phyloP scores from a whole-genome alignment of 257 asterid genomes.

The Forsythia viridissima region DNA sequence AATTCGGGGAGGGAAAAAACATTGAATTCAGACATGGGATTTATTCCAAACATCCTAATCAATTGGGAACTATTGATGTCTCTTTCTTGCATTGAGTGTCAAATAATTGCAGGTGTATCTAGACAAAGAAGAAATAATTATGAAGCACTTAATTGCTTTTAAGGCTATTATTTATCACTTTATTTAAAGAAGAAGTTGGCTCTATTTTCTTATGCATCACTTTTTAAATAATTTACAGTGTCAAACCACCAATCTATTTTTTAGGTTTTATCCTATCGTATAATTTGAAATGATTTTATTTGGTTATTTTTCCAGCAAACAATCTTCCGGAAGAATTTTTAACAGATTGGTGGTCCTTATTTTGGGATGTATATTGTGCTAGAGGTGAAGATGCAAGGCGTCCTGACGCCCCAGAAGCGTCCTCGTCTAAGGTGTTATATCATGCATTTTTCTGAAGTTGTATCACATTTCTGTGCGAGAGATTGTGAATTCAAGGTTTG shows the following conservation, averaged over 20 bases:
- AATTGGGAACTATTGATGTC: neutral
- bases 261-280: neutral
- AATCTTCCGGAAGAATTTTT: conserved; percentile 42
- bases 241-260: too few relatives aligned
- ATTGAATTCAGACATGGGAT: neutral
- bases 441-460: neutral
- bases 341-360: conserved; percentile 51
- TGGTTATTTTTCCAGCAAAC: conserved; percentile 23
- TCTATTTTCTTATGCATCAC: neutral
- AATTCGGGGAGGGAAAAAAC: neutral
- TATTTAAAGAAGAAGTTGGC: neutral
- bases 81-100: conserved; percentile 15
- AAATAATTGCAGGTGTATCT: neutral
- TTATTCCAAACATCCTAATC: neutral
- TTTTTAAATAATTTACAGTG: too few relatives aligned
- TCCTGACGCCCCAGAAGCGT: neutral
- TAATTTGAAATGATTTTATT: neutral
- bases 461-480: neutral
- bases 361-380: conserved; percentile 34
- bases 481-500: neutral
- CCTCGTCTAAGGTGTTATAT: conserved; percentile 14
- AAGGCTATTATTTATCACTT: neutral
- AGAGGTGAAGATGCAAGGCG: neutral
- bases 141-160: too few relatives aligned
- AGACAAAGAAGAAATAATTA: neutral